phyloP scores from a whole-genome alignment of 2,329 filamentous ascomycete genomes.

The Chrysoporthe cubensis region DNA sequence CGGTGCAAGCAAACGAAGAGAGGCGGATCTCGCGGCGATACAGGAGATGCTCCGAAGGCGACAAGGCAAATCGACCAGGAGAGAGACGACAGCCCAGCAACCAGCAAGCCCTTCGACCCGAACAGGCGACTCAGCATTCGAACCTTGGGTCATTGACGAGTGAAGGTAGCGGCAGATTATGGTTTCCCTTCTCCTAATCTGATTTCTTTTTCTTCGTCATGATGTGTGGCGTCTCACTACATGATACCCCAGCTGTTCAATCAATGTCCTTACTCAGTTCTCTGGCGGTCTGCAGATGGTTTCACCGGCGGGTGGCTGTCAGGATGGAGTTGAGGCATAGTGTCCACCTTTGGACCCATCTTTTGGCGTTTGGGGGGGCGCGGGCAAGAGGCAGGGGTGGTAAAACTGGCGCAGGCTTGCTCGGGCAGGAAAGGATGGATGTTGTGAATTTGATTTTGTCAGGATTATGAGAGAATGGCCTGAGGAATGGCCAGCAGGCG shows the following conservation, averaged over 20 bases:
- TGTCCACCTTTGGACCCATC: not conserved
- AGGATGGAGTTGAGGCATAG: not conserved
- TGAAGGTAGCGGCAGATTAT: not conserved
- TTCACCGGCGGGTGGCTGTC: not conserved
- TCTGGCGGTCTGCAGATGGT: not conserved
- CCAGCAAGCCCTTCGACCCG: not conserved
- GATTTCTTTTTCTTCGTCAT: not conserved
- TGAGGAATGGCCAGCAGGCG: not conserved
- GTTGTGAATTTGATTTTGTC: not conserved
- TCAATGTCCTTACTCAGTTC: not conserved
- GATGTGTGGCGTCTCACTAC: not conserved
- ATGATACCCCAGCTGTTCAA: slow-evolving; percentile 3
- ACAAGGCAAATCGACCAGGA: not conserved
- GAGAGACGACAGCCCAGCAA: not conserved
- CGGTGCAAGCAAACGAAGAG: not conserved
- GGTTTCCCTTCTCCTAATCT: not conserved
- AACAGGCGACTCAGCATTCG: slow-evolving; percentile 4
- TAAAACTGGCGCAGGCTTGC: not conserved
- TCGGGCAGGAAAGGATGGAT: not conserved
- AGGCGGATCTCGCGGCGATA: slow-evolving; percentile 3
- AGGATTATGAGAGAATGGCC: not conserved
- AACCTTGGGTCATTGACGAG: slow-evolving; percentile 14
- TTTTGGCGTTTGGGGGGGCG: not conserved
- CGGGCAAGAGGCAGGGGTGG: not conserved
- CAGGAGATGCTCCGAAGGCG: not conserved